phyloP scores from a whole-genome alignment of 306 rosid species.

The Sindora glabra region DNA sequence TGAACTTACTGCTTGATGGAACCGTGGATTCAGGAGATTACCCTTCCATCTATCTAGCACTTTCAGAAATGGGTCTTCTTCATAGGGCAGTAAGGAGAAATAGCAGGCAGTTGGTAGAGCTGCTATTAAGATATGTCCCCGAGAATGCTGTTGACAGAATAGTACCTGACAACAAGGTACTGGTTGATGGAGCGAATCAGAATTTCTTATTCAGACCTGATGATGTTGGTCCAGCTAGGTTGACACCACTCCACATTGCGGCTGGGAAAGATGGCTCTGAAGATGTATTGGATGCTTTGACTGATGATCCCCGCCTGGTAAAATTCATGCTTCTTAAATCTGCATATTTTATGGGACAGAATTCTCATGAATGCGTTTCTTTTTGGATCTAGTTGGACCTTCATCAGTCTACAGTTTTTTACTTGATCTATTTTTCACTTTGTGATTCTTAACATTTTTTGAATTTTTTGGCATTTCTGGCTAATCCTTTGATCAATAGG shows the following conservation, averaged over 20 bases:
- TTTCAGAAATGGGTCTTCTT: conserved; percentile 67
- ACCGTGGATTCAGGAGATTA: conserved; percentile 53
- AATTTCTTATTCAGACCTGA: conserved; percentile 76
- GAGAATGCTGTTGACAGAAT: conserved; percentile 23
- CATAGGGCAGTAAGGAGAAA: conserved; percentile 83
- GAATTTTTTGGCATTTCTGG: not conserved
- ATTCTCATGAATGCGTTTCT: not conserved
- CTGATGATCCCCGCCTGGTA: conserved; percentile 78
- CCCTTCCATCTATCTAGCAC: conserved; percentile 44
- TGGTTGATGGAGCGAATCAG: conserved; percentile 20
- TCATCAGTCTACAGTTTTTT: not conserved
- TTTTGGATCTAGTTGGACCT: not conserved
- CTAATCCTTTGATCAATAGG: not conserved
- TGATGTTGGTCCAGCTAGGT: conserved; percentile 60
- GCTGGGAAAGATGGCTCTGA: conserved; percentile 81
- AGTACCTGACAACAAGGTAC: conserved; percentile 27
- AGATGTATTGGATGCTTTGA: conserved; percentile 70
- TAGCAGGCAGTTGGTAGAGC: conserved; percentile 60
- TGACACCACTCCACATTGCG: conserved; percentile 92
- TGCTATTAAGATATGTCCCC: conserved; percentile 58
- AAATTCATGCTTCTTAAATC: conserved; percentile 7
- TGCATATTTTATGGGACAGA: not conserved
- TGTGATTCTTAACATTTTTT: not conserved
- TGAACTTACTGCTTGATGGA: conserved; percentile 56
- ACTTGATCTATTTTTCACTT: too few species aligned